Evolutionary conservation across 169 alveolate genomes (phyloP).

Genomic region (Theileria orientalis): DNA sequence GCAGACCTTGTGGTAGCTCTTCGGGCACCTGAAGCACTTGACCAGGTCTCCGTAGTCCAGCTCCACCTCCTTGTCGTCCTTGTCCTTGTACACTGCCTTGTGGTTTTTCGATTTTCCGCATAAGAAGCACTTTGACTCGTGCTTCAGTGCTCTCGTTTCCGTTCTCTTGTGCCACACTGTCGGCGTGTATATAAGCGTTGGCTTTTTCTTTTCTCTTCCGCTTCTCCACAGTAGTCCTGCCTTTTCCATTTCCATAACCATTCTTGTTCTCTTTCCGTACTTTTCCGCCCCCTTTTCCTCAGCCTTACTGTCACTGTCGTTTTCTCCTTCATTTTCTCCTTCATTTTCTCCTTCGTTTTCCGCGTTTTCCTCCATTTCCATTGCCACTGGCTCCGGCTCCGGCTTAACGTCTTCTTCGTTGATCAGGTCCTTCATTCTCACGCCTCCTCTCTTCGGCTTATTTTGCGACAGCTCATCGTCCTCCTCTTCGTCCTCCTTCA

Average conservation of each 20-base stretch:
- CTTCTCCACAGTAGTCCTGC: conserved; percentile 75
- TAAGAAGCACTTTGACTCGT: conserved; percentile 85
- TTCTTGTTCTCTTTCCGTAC: conserved; percentile 31
- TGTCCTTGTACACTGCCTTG: conserved; percentile 66
- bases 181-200: conserved; percentile 74
- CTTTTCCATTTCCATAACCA: conserved; percentile 45
- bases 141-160: conserved; percentile 79
- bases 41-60: conserved; percentile 81
- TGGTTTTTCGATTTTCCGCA: conserved; percentile 83
- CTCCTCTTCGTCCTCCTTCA: conserved; percentile 58
- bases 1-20: conserved; percentile 84
- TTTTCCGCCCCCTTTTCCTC: conserved; percentile 40
- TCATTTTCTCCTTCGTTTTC: conserved; percentile 17
- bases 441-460: neutral
- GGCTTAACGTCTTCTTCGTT: neutral
- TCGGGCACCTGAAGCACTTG: conserved; percentile 87
- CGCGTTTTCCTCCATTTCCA: neutral
- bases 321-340: conserved; percentile 3
- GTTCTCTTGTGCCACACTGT: conserved; percentile 74
- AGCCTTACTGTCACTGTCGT: conserved; percentile 9
- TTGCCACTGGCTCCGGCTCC: neutral
- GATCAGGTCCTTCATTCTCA: neutral
- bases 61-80: conserved; percentile 72
- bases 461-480: neutral
- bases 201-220: conserved; percentile 74